These are phyloP conservation scores for Comarum palustre DNA, from an alignment of 306 rosid genomes.

Conservation along the genomic window DNA sequence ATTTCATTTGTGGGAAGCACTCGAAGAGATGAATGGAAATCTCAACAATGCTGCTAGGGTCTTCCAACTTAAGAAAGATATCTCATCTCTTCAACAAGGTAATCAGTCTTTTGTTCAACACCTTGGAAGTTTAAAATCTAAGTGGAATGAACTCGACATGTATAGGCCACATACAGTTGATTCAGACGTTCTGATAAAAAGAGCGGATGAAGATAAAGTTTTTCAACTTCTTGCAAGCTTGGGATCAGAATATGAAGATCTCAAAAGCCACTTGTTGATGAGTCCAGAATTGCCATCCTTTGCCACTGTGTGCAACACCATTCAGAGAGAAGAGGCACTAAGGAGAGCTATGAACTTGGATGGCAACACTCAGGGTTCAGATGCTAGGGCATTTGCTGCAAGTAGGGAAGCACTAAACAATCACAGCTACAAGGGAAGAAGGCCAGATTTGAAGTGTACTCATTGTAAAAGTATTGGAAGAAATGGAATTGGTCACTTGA, in stretches of 20 bases:
- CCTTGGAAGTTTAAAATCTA: not conserved
- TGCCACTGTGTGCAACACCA: not conserved
- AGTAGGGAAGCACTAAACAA: not conserved
- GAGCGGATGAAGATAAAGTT: not conserved
- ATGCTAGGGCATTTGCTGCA: not conserved
- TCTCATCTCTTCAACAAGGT: no score
- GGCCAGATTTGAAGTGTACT: not conserved
- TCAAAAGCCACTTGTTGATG: not conserved
- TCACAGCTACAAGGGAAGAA: not conserved
- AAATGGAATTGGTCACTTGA: not conserved
- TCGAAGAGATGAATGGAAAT: no score
- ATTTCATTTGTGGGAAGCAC: no score
- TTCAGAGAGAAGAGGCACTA: not conserved
- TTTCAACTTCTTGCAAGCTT: not conserved
- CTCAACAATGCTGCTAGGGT: no score
- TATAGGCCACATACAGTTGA: not conserved
- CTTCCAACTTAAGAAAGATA: no score
- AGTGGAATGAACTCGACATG: not conserved
- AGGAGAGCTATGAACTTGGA: not conserved
- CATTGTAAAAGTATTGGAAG: not conserved
- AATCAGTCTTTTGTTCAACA: not conserved
- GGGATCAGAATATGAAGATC: not conserved
- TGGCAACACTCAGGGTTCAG: not conserved
- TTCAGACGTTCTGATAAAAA: not conserved
- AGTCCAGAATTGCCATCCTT: no score